phyloP scores from a whole-genome alignment of 352 stramenopile species.

The Pythium aristosporum region DNA sequence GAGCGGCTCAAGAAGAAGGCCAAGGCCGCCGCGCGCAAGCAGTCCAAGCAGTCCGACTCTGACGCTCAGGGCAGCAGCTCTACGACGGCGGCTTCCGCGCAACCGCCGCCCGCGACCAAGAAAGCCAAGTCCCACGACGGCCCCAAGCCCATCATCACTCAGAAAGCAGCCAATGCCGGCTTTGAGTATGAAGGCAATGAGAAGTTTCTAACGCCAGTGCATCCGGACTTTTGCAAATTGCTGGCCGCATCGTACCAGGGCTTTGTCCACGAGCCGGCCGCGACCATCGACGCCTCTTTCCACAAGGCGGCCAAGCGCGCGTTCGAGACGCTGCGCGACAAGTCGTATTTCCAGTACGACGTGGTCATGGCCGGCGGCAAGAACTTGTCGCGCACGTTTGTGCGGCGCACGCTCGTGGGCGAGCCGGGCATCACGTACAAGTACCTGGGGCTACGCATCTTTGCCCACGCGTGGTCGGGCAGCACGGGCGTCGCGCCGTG shows the following conservation, averaged over 20 bases:
- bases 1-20: constrained; percentile 33
- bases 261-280: constrained; percentile 27
- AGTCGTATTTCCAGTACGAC: constrained; percentile 46
- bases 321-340: constrained; percentile 35
- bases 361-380: constrained; percentile 48
- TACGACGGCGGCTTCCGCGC: not conserved
- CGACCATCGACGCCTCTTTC: constrained; percentile 19
- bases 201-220: constrained; percentile 28
- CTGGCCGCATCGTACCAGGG: constrained; percentile 25
- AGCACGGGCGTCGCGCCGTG: constrained; percentile 19
- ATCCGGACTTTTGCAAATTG: constrained; percentile 23
- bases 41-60: constrained; percentile 16
- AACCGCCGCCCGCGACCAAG: constrained; percentile 10
- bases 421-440: constrained; percentile 88
- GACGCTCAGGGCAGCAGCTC: not conserved
- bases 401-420: constrained; percentile 77
- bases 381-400: constrained; percentile 57
- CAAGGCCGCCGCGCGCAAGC: constrained; percentile 23
- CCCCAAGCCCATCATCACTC: not conserved
- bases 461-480: constrained; percentile 77
- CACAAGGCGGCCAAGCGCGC: constrained; percentile 16
- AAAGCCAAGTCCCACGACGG: constrained; percentile 7
- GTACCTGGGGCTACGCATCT: constrained; percentile 85
- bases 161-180: not conserved
- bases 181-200: constrained; percentile 26